Evolutionary conservation across 1,139 yeast species (phyloP), one percentile per base, ranked within the genome.

Genomic region (Lodderomyces metapsilosis): DNA sequence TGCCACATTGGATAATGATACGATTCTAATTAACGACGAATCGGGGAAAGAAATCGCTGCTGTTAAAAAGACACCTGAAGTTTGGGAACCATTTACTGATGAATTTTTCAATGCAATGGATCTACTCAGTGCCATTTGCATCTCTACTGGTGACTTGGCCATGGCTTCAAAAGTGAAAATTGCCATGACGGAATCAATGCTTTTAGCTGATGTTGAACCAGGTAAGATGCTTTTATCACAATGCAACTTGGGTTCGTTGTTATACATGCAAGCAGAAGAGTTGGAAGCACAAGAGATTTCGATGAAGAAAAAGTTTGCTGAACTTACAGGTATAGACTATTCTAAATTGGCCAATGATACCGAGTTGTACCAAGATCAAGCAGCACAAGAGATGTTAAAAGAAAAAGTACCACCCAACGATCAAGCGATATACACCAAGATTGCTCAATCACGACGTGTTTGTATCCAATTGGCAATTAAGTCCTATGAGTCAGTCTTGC

Each of bases 91-190:
- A 2, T 86, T 84, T 53, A 67, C 82, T 25, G 88, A 84, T 48
- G 95, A 87, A 56, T 75, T 82, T 48, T 83, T 87, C 61, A 80
- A 80, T 45, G 84, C 87, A 2, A 71, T 88, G 64, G 92, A 86
- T 51, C 56, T 86, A 45, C 74, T 81, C 47, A 78, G 84, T 7
- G 88, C 89, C 1, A 70, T 82, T 30, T 82, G 87, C 49, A 61
- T 85, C 15, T 72, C 85, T 1, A 71, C 81, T 5, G 88, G 89
- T 8, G 91, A 85, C 55, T 64, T 81, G 41, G 68, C 76, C 17
- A 66, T 77, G 44, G 91, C 94, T 0, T 64, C 82, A 17, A 70
- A 78, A 43, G 74, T 85, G 35, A 84, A 83, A 52, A 69, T 82
- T 45, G 75, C 84, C 18, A 79, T 88, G 47, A 82, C 86, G 8